phyloP scores from a whole-genome alignment of 805 yeast species.

The Yamadazyma nakazawae region DNA sequence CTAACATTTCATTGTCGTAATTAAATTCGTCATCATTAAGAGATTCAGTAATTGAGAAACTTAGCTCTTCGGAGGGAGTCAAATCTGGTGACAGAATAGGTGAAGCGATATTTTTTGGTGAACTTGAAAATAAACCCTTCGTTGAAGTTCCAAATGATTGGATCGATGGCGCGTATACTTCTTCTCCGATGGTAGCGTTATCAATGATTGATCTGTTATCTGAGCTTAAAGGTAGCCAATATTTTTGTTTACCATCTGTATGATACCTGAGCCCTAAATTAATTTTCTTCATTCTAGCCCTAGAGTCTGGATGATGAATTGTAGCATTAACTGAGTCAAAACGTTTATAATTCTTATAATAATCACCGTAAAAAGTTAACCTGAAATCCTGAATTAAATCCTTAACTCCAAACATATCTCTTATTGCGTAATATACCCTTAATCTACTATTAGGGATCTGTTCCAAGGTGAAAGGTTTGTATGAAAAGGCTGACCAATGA shows the following conservation, averaged over 20 bases:
- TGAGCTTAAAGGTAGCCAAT: conserved; percentile 59
- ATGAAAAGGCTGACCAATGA: conserved; percentile 86
- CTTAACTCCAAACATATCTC: conserved; percentile 72
- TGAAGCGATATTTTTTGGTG: conserved; percentile 20
- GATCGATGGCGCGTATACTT: conserved; percentile 19
- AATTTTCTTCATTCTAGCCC: conserved; percentile 62
- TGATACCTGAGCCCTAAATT: conserved; percentile 81
- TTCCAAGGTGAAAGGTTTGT: conserved; percentile 61
- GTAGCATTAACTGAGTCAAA: conserved; percentile 79
- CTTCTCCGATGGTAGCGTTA: conserved; percentile 13
- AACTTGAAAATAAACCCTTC: conserved; percentile 28
- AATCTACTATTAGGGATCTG: conserved; percentile 68
- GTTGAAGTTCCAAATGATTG: conserved; percentile 26
- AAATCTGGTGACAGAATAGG: conserved; percentile 15
- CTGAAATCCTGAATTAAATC: conserved; percentile 80
- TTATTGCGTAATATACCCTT: conserved; percentile 56
- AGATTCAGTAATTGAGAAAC: conserved; percentile 20
- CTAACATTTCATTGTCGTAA: conserved; percentile 32
- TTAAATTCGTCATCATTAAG: conserved; percentile 22
- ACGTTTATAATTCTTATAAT: conserved; percentile 69
- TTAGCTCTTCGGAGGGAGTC: conserved; percentile 6
- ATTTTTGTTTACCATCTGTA: conserved; percentile 72
- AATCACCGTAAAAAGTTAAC: conserved; percentile 63
- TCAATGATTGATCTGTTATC: conserved; percentile 12
- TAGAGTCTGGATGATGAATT: conserved; percentile 65